phyloP scores from a whole-genome alignment of 352 stramenopile genomes.

The Globisporangium cystogenes region DNA sequence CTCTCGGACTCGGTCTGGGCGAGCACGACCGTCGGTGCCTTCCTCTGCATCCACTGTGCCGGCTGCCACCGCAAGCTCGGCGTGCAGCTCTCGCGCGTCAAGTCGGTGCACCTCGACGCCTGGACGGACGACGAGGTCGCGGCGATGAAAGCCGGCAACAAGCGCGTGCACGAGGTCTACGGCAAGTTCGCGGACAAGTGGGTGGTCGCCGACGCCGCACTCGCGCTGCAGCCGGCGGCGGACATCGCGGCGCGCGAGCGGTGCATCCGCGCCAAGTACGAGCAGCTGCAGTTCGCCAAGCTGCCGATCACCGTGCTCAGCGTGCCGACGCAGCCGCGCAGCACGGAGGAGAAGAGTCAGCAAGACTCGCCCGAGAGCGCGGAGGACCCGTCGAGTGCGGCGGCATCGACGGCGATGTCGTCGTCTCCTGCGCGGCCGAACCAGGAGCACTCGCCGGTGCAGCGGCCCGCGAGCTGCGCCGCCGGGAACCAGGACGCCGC shows the following conservation, averaged over 20 bases:
- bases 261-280: constrained; percentile 68
- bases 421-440: constrained; percentile 9
- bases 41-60: constrained; percentile 95
- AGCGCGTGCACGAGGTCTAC: constrained; percentile 50
- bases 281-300: constrained; percentile 58
- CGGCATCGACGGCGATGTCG: constrained; percentile 8
- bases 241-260: constrained; percentile 37
- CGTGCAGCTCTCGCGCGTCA: constrained; percentile 90
- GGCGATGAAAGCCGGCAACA: constrained; percentile 75
- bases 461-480: constrained; percentile 11
- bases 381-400: constrained; percentile 24
- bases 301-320: constrained; percentile 15
- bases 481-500: constrained; percentile 27
- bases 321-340: not conserved
- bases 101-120: constrained; percentile 73
- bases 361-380: constrained; percentile 47
- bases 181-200: constrained; percentile 54
- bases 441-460: constrained; percentile 27
- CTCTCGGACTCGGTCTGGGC: constrained; percentile 91
- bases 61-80: constrained; percentile 94
- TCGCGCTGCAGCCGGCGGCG: constrained; percentile 32
- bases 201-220: constrained; percentile 29
- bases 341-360: constrained; percentile 39
- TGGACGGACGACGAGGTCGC: constrained; percentile 70
- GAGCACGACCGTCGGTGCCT: constrained; percentile 90